Conservation (phyloP, 345 rosid species). For the Lepidium africanum region DNA sequence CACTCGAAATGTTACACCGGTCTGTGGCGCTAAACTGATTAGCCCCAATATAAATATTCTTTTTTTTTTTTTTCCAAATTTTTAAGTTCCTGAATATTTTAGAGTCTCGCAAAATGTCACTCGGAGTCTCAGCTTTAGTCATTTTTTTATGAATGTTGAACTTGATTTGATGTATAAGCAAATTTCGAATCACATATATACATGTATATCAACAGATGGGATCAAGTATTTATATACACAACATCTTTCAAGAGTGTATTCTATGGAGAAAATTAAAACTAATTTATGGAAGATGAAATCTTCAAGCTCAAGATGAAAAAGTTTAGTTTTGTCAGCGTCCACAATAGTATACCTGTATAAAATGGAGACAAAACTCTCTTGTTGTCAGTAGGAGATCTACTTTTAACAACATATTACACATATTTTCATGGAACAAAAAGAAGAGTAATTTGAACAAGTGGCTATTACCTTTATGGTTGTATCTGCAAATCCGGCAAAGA, state of each 20-base stretch:
- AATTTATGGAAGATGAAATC: neutral
- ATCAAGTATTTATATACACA: slow-evolving; percentile 1
- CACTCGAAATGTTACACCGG: neutral
- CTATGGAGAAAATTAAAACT: neutral
- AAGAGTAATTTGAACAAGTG: neutral
- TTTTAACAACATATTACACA: neutral
- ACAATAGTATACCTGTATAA: slow-evolving; percentile 19
- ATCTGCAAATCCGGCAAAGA: slow-evolving; percentile 71
- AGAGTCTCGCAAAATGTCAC: neutral
- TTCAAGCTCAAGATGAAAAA: neutral
- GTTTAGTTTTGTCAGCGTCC: slow-evolving; percentile 9
- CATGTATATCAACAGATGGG: neutral
- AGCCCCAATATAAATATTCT: neutral
- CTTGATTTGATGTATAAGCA: neutral
- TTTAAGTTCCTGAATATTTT: neutral
- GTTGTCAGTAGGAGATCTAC: neutral
- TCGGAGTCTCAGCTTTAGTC: too few species aligned
- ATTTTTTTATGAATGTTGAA: too few species aligned
- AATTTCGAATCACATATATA: neutral
- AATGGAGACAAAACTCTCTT: neutral
- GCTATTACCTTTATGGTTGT: slow-evolving; percentile 49
- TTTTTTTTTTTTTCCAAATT: too few species aligned
- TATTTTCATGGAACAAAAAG: neutral
- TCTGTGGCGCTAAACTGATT: neutral
- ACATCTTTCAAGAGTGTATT: slow-evolving; percentile 5